Evolutionary conservation across 1,284 basidiomycete genomes (phyloP).

Genomic region (Moesziomyces parantarcticus): DNA sequence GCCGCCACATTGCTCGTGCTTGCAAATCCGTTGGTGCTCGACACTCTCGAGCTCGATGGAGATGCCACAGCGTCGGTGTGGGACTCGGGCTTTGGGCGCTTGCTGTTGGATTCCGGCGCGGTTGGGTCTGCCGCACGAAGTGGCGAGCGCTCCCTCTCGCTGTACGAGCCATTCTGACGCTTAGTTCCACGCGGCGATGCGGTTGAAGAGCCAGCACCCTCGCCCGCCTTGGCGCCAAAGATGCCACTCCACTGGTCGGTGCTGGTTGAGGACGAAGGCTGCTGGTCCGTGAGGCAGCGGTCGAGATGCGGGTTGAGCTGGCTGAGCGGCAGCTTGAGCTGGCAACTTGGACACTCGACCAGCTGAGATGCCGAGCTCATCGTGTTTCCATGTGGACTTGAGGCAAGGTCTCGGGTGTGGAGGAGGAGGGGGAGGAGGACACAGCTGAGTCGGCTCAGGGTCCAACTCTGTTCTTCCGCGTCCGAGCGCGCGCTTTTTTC

Average conservation of each 20-base stretch:
- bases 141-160: background rate
- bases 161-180: background rate
- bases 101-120: background rate
- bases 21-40: background rate
- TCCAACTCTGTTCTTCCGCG: too few species aligned
- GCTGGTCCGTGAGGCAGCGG: conserved; percentile 41
- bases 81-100: conserved; percentile 8
- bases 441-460: too few species aligned
- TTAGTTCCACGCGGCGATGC: background rate
- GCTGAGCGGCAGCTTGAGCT: conserved; percentile 35
- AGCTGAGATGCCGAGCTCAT: conserved; percentile 42
- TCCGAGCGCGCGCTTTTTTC: too few species aligned
- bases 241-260: conserved; percentile 30
- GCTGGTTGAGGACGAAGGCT: conserved; percentile 1
- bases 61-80: background rate
- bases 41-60: background rate
- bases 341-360: conserved; percentile 58
- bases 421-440: too few species aligned
- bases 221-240: background rate
- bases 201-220: background rate
- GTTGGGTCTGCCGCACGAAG: background rate
- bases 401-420: background rate
- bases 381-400: background rate
- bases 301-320: conserved; percentile 63
- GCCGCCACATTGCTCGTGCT: too few species aligned